A percentile compares a stretch with the other conserved stretches of the same genome.
phyloP scores from a whole-genome alignment of 139 green algal species.

The Parachlorella kessleri region DNA sequence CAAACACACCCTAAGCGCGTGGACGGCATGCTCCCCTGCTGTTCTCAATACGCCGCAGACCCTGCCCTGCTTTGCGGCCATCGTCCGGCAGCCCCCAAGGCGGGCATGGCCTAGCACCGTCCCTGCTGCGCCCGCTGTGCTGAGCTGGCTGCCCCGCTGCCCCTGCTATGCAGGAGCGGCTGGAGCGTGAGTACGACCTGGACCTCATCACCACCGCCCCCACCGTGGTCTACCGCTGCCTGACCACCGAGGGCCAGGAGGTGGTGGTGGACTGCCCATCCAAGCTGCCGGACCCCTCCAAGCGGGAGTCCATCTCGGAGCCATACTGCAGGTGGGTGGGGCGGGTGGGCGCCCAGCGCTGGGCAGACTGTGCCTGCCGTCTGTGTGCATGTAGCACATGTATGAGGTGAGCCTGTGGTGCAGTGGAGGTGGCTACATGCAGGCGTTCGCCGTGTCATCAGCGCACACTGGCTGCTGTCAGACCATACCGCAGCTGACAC shows the following conservation, averaged over 20 bases:
- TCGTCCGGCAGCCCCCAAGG: too few relatives aligned
- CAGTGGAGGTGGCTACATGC: not conserved
- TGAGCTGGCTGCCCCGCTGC: too few relatives aligned
- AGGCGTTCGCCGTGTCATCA: not conserved
- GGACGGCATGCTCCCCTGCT: not conserved
- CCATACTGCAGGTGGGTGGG: slow-evolving; percentile 84
- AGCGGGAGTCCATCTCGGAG: slow-evolving; percentile 82
- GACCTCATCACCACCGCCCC: slow-evolving; percentile 97
- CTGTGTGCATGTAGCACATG: too few relatives aligned
- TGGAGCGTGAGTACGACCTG: slow-evolving; percentile 97
- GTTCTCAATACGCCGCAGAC: not conserved
- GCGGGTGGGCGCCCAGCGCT: not conserved
- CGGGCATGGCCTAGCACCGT: too few relatives aligned
- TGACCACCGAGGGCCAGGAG: slow-evolving; percentile 64
- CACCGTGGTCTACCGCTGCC: slow-evolving; percentile 90
- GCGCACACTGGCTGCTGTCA: too few relatives aligned
- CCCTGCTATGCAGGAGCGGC: slow-evolving; percentile 77
- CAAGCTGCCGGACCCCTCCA: slow-evolving; percentile 76
- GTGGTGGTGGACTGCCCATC: slow-evolving; percentile 77
- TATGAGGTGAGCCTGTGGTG: too few relatives aligned
- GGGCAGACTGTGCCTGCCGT: too few relatives aligned
- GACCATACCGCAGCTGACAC: too few relatives aligned
- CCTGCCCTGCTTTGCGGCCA: not conserved
- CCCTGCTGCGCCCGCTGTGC: too few relatives aligned
- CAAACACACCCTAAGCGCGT: too few relatives aligned